phyloP scores from a whole-genome alignment of 257 asterid genomes.

The Nicotiana tabacum region DNA sequence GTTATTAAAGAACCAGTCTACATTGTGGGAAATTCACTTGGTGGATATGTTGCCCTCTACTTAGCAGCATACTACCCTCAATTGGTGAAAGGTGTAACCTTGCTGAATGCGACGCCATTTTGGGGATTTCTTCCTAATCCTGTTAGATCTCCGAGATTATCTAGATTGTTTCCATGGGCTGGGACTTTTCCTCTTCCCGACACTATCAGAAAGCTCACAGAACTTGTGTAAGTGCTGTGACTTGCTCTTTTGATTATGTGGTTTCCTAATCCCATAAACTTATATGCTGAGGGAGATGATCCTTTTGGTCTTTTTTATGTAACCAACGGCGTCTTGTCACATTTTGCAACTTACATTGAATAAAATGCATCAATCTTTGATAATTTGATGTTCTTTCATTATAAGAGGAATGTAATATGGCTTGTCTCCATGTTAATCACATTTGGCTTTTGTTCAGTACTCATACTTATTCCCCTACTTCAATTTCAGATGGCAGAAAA shows the following conservation, averaged over 20 bases:
- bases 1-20: constrained; percentile 88
- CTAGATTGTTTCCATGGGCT: constrained; percentile 79
- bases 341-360: background rate
- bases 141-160: constrained; percentile 61
- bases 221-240: constrained; percentile 49
- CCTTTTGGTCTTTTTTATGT: too few relatives aligned
- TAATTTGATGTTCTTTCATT: background rate
- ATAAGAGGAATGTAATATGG: background rate
- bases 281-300: too few relatives aligned
- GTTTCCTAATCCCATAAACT: too few relatives aligned
- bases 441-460: background rate
- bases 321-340: background rate
- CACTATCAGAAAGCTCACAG: constrained; percentile 45
- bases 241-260: background rate
- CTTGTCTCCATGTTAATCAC: background rate
- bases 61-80: constrained; percentile 80
- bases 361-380: background rate
- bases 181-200: constrained; percentile 92
- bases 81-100: constrained; percentile 81
- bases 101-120: constrained; percentile 91
- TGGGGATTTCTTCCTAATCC: constrained; percentile 97
- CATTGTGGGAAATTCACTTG: constrained; percentile 91
- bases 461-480: background rate
- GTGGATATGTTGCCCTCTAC: constrained; percentile 86
- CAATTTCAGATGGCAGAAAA: constrained; percentile 74